Base-by-base conservation (phyloP, 352 stramenopile genomes). In the Thalassiosira ordinaria region DNA sequence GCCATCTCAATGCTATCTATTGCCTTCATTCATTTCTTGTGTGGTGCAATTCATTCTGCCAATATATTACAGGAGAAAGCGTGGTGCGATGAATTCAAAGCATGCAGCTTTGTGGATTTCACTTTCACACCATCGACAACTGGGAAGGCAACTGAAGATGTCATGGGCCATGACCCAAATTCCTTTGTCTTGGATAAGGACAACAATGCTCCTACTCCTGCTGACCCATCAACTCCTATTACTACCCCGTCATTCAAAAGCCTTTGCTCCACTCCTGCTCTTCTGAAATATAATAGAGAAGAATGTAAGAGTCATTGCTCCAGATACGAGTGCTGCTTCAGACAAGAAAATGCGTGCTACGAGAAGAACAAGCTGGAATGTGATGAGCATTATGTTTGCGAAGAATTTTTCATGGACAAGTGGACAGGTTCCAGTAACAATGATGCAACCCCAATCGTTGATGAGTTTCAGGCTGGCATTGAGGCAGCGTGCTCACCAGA, bases 1-100 rank as follows among this genome's bases (percentile, higher is more conserved):
- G n/a, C n/a, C n/a, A n/a, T n/a, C n/a, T n/a, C n/a, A n/a, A n/a
- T 35, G 41, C 37, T 67, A 14, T 37, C 20, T 24, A 18, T 41
- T 39, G n/a, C 22, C 5, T 7, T 33, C 24, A 33, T 57, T 33
- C 1, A 31, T 3, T 11, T 57, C 4, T 8, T 33, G n/a, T 33
- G 26, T 57, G 44, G 6, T 24, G 18, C 18, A n/a, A 57, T 7
- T 31, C n/a, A 26, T 31, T 33, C 16, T 57, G 49, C 18, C 2
- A 18, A 57, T 33, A 16, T 57, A 33, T 53, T 9, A 62, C 51
- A 74, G 65, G 65, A 67, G 39, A 71, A 71, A 63, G 69, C 56
- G 20, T 78, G 69, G 69, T 78, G 69, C 14, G 69, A 78, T 16
- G 69, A 78, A 44, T 78, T 64, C 49, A 57, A 64, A 49, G 18